Evolutionary conservation across 805 yeast species (phyloP), one percentile per base, ranked within the genome.

Genomic region (Spathaspora sp.): DNA sequence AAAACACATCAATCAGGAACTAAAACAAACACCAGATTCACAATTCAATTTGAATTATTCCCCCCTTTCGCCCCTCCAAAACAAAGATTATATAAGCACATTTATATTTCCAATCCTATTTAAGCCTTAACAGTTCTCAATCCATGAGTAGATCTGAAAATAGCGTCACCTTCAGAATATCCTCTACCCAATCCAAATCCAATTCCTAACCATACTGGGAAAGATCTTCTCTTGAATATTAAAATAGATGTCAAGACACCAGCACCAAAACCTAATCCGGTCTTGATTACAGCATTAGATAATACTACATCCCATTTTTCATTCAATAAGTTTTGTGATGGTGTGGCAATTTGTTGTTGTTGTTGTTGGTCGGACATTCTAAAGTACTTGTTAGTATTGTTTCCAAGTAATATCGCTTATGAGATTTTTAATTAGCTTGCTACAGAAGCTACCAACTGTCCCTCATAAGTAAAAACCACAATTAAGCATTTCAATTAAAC

Each of bases 181-280:
- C 97, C 97, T 77, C 97, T 87, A 58, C 99, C 99, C 56, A 92
- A 80, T 59, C 99, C 99, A 64, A 94, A 93, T 39, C 99, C 99
- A 57, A 91, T 75, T 58, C 99, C 99, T 55, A 93, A 73, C 96
- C 97, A 92, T 43, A 93, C 98, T 50, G 99, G 99, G 84, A 91
- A 94, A 9, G 97, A 80, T 73, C 98, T 85, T 79, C 98, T 89
- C 70, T 81, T 89, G 79, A 94, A 94, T 52, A 94, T 73, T 54
- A 94, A 72, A 44, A 92, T 96, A 8, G 97, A 89, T 44, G 96
- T 88, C 53, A 93, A 80, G 32, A 94, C 96, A 73, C 99, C 99
- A 45, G 86, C 94, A 57, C 98, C 98, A 60, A 94, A 86, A 48
- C 99, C 99, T 57, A 94, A 80, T 17, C 97, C 97, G 61, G 97